phyloP scores from a whole-genome alignment of 225 moss, liverwort and hornwort genomes.

The Straminergon stramineum region DNA sequence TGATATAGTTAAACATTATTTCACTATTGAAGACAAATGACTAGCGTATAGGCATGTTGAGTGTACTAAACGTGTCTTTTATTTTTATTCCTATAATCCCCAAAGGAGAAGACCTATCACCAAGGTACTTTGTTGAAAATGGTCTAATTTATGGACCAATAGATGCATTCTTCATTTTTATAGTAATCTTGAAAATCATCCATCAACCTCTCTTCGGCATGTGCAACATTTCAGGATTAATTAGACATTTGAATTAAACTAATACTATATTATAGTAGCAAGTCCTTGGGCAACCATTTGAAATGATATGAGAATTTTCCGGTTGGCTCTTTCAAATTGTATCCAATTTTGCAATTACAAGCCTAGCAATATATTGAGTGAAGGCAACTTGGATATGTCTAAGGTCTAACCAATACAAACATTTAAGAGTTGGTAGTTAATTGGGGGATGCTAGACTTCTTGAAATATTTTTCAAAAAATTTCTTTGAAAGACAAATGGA shows the following conservation, averaged over 20 bases:
- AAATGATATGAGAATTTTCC: background rate
- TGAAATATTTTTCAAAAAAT: background rate
- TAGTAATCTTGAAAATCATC: background rate
- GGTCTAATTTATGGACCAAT: background rate
- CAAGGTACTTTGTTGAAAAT: background rate
- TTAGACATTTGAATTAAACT: background rate
- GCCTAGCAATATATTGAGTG: background rate
- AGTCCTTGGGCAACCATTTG: too few relatives aligned
- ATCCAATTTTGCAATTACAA: background rate
- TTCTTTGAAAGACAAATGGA: background rate
- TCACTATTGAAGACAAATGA: background rate
- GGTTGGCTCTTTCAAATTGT: background rate
- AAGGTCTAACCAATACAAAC: background rate
- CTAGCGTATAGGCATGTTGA: background rate
- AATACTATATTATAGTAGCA: background rate
- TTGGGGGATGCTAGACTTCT: background rate
- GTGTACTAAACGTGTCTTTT: background rate
- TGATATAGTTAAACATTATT: background rate
- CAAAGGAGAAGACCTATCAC: background rate
- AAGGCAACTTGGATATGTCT: rapidly evolving
- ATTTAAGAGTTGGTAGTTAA: background rate
- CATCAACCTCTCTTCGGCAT: background rate
- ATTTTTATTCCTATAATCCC: background rate
- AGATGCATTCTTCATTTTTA: background rate
- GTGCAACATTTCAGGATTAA: background rate